phyloP scores from a whole-genome alignment of 164 flowering plant species.

The Aristolochia fimbriata region DNA sequence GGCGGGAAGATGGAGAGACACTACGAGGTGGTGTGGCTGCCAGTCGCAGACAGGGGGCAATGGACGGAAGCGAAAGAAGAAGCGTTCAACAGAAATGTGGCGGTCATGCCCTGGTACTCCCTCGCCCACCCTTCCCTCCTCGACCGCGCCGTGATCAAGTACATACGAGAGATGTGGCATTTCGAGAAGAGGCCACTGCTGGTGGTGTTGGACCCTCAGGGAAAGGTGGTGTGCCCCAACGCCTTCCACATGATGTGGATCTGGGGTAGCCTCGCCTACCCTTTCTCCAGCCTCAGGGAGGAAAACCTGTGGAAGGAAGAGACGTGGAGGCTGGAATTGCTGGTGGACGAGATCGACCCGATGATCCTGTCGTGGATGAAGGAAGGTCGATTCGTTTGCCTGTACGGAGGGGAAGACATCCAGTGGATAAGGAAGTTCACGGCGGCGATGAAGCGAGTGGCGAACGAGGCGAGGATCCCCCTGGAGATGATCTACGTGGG shows the following conservation, averaged over 20 bases:
- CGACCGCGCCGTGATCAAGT: constrained; percentile 26
- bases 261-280: constrained; percentile 30
- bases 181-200: constrained; percentile 23
- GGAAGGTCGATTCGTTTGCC: constrained; percentile 20
- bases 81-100: constrained; percentile 21
- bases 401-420: constrained; percentile 41
- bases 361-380: constrained; percentile 18
- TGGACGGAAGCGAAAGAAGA: constrained; percentile 32
- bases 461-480: constrained; percentile 5
- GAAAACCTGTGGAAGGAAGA: constrained; percentile 23
- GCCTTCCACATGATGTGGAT: constrained; percentile 33
- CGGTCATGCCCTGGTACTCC: constrained; percentile 59
- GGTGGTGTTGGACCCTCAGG: constrained; percentile 28
- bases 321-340: constrained; percentile 26
- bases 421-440: constrained; percentile 33
- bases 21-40: constrained; percentile 84
- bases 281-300: constrained; percentile 25
- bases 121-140: constrained; percentile 38
- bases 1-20: constrained; percentile 35
- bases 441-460: constrained; percentile 6
- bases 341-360: constrained; percentile 25
- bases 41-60: constrained; percentile 38
- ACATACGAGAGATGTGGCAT: constrained; percentile 16
- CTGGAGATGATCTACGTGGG: constrained; percentile 44
- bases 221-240: constrained; percentile 16